phyloP scores from a whole-genome alignment of 139 green algal genomes.

The Picochlorum sp. region DNA sequence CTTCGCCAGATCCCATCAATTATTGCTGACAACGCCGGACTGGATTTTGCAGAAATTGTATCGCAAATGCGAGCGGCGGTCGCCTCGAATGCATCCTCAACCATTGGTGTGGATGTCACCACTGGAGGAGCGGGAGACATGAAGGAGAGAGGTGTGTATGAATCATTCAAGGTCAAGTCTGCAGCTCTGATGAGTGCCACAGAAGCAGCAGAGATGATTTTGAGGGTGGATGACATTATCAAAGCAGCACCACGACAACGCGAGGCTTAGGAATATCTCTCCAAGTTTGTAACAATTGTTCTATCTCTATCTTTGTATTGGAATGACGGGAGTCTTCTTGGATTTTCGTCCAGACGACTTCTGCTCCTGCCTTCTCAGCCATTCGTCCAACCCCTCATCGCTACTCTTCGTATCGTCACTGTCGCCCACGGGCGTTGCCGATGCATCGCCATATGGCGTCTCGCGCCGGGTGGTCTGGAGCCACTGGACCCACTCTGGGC shows the following conservation, averaged over 20 bases:
- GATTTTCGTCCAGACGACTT: too few relatives aligned
- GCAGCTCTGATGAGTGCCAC: constrained; percentile 83
- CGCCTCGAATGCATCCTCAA: constrained; percentile 32
- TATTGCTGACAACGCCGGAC: constrained; percentile 91
- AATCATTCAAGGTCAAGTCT: constrained; percentile 71
- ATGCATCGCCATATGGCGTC: too few relatives aligned
- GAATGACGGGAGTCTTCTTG: too few relatives aligned
- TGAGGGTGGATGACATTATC: constrained; percentile 98
- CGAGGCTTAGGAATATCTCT: constrained; percentile 12
- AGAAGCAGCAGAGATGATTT: constrained; percentile 97
- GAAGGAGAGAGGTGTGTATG: constrained; percentile 65
- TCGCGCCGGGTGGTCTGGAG: not conserved
- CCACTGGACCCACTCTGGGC: constrained; percentile 3
- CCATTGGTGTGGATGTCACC: constrained; percentile 75
- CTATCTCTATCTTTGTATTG: too few relatives aligned
- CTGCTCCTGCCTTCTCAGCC: too few relatives aligned
- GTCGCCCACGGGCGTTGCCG: too few relatives aligned
- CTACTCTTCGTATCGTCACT: too few relatives aligned
- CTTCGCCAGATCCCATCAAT: constrained; percentile 84
- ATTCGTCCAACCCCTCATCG: too few relatives aligned
- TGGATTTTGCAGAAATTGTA: constrained; percentile 81
- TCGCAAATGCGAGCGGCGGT: constrained; percentile 73
- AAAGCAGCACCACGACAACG: constrained; percentile 74
- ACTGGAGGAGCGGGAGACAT: constrained; percentile 58
- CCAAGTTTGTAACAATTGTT: too few relatives aligned